Evolutionary conservation across 495 filamentous ascomycete genomes (phyloP), one percentile per base, ranked within the genome.

Genomic region (Tuber borchii): DNA sequence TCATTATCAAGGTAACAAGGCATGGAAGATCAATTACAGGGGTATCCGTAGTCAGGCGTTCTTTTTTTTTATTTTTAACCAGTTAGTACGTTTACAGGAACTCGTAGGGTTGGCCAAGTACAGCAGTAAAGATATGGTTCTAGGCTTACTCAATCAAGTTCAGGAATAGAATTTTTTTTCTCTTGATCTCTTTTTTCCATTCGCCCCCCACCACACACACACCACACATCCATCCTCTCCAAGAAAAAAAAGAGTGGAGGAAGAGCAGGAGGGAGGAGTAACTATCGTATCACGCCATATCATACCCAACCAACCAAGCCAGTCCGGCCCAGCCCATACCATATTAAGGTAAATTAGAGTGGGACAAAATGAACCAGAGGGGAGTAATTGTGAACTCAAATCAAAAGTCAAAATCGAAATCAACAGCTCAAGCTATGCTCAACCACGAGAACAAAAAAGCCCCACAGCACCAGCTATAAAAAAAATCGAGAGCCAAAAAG

Each of bases 311-410:
- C n/a, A 65, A 65, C 56, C 56, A 65, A 8, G n/a, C 56, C 56
- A 31, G 56, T 17, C 56, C 56, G 7, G 56, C n/a, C 26, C n/a
- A 31, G 56, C 56, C 51, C 51, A 61, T 26, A 26, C 51, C 26
- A 31, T 65, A 16, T 0, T 10, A 65, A 65, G 5, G 56, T 3
- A 10, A 3, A 31, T n/a, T 7, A 22, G n/a, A 2, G 56, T n/a
- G 26, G 26, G 26, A 65, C 56, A 65, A 65, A 65, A 65, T 65
- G 56, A 65, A 65, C 56, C 56, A 65, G 56, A 65, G n/a, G 48
- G 20, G 48, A n/a, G 56, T 65, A 65, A 65, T 65, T 65, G 56
- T 65, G n/a, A 10, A 26, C 56, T 65, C 56, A 65, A 65, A 65
- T 65, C 56, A 31, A 65, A 65, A 65, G 26, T 65, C 56, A 65